Conservation (phyloP, 495 filamentous ascomycete genomes). For the Trichoderma asperelloides region DNA sequence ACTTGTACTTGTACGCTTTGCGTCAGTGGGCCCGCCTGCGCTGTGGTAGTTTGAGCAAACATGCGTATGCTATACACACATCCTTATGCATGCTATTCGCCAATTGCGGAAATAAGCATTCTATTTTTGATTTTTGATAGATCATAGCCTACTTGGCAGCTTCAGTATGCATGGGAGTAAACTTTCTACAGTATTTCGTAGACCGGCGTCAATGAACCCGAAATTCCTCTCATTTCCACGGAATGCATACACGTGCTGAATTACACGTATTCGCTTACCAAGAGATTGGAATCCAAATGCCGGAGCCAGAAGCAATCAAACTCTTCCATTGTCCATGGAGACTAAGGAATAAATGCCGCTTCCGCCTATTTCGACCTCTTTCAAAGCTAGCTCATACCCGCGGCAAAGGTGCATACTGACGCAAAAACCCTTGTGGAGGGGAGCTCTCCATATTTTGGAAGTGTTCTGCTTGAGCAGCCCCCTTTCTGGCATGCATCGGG, state of each 20-base stretch:
- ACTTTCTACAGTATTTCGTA: not conserved
- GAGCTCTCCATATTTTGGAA: not conserved
- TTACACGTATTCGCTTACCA: not conserved
- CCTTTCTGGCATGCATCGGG: not conserved
- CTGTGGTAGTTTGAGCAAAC: no score
- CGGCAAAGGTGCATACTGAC: not conserved
- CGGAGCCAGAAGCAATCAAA: not conserved
- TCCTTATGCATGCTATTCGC: no score
- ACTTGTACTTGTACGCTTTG: no score
- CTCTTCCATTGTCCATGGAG: not conserved
- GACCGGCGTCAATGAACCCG: not conserved
- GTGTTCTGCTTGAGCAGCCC: not conserved
- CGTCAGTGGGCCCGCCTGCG: no score
- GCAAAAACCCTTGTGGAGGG: not conserved
- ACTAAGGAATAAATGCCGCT: not conserved
- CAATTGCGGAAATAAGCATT: no score
- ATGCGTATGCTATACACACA: no score
- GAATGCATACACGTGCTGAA: not conserved
- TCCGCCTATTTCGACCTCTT: not conserved
- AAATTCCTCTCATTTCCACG: no score
- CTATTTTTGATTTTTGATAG: no score
- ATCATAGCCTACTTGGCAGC: not conserved
- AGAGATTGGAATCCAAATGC: not conserved
- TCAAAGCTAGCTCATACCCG: not conserved
- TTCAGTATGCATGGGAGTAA: not conserved